A percentile compares a stretch with the other conserved stretches of the same genome.
Evolutionary conservation across 2,329 filamentous ascomycete species (phyloP).

Genomic region (Talaromyces sp.): DNA sequence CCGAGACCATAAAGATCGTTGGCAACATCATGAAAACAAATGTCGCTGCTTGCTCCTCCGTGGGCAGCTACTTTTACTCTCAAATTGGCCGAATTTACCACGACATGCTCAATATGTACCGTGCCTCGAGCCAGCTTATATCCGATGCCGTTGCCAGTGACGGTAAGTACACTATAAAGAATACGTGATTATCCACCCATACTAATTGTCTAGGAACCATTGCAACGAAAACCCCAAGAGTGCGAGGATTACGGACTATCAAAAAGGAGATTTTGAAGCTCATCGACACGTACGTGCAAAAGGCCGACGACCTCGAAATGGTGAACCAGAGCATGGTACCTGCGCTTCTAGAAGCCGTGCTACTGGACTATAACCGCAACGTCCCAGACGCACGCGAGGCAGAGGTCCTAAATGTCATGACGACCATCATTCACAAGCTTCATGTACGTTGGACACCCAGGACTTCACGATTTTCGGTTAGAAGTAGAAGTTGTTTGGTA

Average conservation of each 20-base stretch:
- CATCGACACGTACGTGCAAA: constrained; percentile 96
- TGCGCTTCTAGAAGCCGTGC: constrained; percentile 86
- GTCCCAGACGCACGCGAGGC: constrained; percentile 93
- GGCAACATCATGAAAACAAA: constrained; percentile 99
- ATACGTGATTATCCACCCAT: not conserved
- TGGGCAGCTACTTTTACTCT: constrained; percentile 95
- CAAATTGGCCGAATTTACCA: constrained; percentile 97
- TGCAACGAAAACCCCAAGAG: constrained; percentile 95
- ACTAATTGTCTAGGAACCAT: constrained; percentile 61
- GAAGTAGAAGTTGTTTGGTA: constrained; percentile 23
- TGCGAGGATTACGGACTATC: constrained; percentile 90
- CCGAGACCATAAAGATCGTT: constrained; percentile 95
- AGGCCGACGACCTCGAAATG: constrained; percentile 91
- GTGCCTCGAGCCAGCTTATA: constrained; percentile 91
- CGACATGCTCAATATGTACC: constrained; percentile 99
- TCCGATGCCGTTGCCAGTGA: constrained; percentile 85
- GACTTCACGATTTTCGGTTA: constrained; percentile 49
- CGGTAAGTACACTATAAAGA: constrained; percentile 48
- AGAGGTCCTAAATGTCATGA: constrained; percentile 96
- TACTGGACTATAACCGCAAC: constrained; percentile 95
- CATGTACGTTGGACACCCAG: constrained; percentile 68
- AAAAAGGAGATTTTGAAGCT: constrained; percentile 99
- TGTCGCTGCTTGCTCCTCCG: constrained; percentile 94
- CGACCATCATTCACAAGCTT: constrained; percentile 92
- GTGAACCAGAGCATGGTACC: constrained; percentile 92